Evolutionary conservation across 805 yeast species (phyloP), one percentile per base, ranked within the genome.

Genomic region (Metschnikowia arizonensis): DNA sequence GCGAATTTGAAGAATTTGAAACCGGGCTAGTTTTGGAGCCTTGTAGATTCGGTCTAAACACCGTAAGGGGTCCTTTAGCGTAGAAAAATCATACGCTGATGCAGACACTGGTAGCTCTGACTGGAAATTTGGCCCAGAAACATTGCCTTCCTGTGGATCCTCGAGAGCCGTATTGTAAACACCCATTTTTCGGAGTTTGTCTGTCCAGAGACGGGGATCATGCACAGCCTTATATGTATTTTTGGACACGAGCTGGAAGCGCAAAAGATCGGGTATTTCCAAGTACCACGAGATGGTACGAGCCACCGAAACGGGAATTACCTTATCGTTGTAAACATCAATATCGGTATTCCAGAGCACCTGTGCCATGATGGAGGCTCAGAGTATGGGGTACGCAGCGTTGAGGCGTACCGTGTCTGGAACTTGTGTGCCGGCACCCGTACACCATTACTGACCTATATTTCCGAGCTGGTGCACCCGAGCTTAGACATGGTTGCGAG

Each of bases 271-370:
- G 10, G 60, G 63, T 5, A 72, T 53, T 23, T 63, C 56, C 35
- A 73, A 56, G 51, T 66, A 62, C 49, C 57, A 52, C 5, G 72
- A 55, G 11, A 72, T 67, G 19, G 54, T 49, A 24, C 54, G 53
- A 4, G 76, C 74, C 18, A 72, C 68, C 48, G 63, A 60, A 6
- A 64, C 28, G 5, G 76, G 75, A 18, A 72, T 71, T 14, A 61
- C 63, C 18, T 52, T 46, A 35, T 48, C 57, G 47, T 71, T 64
- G 47, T 71, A 71, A 19, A 70, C 75, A 49, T 71, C 75, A 30
- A 71, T 71, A 55, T 71, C 76, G 15, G 71, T 52, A 54, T 71
- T 71, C 76, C 76, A 71, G 46, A 71, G 60, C 44, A 71, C 74
- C 48, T 66, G 72, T 12, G 76, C 68, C 76, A 71, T 70, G 30